These are phyloP conservation scores for Eurotiales sp. DNA, from an alignment of 2,329 filamentous ascomycete genomes.

Conservation along the genomic window DNA sequence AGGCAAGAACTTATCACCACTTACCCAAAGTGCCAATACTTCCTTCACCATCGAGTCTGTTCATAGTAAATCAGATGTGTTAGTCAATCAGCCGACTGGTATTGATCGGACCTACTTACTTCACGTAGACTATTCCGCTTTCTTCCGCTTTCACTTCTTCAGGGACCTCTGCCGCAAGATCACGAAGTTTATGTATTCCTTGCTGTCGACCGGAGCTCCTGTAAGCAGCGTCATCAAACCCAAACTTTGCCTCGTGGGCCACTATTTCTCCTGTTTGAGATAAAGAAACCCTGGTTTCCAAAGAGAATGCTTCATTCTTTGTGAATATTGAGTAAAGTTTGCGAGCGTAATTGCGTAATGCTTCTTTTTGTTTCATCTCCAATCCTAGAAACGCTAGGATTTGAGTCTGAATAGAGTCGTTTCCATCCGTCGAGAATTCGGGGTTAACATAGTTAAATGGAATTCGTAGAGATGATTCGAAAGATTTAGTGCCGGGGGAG, in stretches of 20 bases:
- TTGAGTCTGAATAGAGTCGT: conserved; percentile 37
- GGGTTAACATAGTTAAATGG: conserved; percentile 58
- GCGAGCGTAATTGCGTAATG: conserved; percentile 49
- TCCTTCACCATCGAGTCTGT: conserved; percentile 45
- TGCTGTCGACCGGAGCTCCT: conserved; percentile 59
- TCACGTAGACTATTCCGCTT: conserved; percentile 76
- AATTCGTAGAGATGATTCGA: conserved; percentile 50
- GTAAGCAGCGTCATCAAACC: conserved; percentile 68
- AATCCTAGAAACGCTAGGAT: conserved; percentile 52
- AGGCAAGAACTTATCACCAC: neutral
- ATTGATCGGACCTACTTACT: conserved; percentile 33
- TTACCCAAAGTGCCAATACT: conserved; percentile 69
- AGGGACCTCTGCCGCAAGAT: conserved; percentile 49
- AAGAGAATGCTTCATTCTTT: conserved; percentile 62
- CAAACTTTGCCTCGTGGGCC: conserved; percentile 54
- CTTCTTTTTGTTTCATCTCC: conserved; percentile 40
- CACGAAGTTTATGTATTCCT: conserved; percentile 57
- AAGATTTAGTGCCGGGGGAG: conserved; percentile 49
- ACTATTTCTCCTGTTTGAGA: conserved; percentile 42
- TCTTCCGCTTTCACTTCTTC: conserved; percentile 62
- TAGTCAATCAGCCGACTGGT: neutral
- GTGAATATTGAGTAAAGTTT: conserved; percentile 58
- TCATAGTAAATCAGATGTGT: conserved; percentile 5
- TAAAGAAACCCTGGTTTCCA: conserved; percentile 51
- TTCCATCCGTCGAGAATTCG: conserved; percentile 37